A percentile compares a stretch with the other conserved stretches of the same genome.
Conservation (phyloP, 257 asterid species). For the Henckelia pumila region DNA sequence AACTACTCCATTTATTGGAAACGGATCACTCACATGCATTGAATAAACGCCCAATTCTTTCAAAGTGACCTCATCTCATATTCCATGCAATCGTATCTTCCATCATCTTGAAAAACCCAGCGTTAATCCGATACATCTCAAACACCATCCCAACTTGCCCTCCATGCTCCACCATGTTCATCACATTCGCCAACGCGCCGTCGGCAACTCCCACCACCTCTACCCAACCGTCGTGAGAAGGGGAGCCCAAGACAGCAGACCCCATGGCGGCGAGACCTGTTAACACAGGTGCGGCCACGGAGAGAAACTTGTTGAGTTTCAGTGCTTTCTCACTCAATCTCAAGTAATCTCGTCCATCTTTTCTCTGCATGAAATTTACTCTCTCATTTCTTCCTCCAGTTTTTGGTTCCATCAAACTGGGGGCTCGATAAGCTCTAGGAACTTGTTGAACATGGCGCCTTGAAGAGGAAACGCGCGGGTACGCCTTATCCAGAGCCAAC, state of each 20-base stretch:
- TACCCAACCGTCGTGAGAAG: conserved; percentile 37
- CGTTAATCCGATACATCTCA: conserved; percentile 78
- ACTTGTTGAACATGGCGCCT: conserved; percentile 48
- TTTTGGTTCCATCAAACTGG: conserved; percentile 52
- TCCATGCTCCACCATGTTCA: conserved; percentile 68
- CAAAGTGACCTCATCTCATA: no score
- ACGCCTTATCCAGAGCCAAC: conserved; percentile 65
- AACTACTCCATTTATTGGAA: no score
- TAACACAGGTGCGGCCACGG: conserved; percentile 46
- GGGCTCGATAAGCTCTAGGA: conserved; percentile 44
- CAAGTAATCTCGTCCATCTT: conserved; percentile 55
- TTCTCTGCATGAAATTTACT: conserved; percentile 30
- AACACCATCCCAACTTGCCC: conserved; percentile 84
- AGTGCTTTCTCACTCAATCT: conserved; percentile 52
- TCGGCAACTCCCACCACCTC: conserved; percentile 42
- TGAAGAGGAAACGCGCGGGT: conserved; percentile 60
- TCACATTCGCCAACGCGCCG: conserved; percentile 69
- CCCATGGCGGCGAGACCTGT: conserved; percentile 68
- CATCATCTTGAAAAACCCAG: conserved; percentile 66
- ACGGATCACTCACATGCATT: no score
- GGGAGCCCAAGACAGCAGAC: conserved; percentile 34
- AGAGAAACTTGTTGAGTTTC: conserved; percentile 48
- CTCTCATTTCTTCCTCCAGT: conserved; percentile 62
- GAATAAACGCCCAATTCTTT: no score
- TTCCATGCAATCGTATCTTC: conserved; percentile 56